Evolutionary conservation across 371 early-diverging fungal species (phyloP), one percentile per base, ranked within the genome.

Genomic region (Batkoa obscura): DNA sequence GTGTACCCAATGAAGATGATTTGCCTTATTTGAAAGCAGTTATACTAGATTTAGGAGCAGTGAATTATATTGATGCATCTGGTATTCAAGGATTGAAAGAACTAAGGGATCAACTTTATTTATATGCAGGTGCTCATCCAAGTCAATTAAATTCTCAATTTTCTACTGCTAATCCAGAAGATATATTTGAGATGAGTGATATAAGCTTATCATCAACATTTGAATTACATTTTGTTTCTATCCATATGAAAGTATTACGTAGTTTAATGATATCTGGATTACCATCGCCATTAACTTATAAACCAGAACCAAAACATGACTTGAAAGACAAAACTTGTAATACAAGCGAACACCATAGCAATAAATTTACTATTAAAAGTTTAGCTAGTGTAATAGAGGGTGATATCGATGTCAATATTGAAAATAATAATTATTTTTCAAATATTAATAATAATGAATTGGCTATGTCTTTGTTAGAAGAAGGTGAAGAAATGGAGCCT

Each of bases 11-110:
- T 4, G 32, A 32, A 13, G 48, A 5, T 48, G 38, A 12, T 5
- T 13, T 52, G 5, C 53, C 53, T 30, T 37, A 52, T 15, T 15
- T 87, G n/a, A 70, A 75, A 2, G 81, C 88, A 0, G 61, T 90
- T 15, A 65, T 90, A 30, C 66, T 90, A 13, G 89, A 88, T 62
- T 71, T 91, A 46, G 70, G 81, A 0, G 79, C 76, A 9, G 88
- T 88, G 10, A 80, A 83, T 53, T 68, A 72, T 33, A 51, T 51
- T 17, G 51, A 51, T 37, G 51, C 51, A n/a, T 51, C 51, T 2
- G 51, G 51, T 39, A 34, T 51, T 38, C 51, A 51, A 51, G 51
- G 51, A 6, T 17, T 51, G 3, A 51, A 51, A 37, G 51, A 51
- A 4, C 15, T 51, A 2, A 35, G 30, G 15, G 51, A 51, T 37